A percentile compares a stretch with the other conserved stretches of the same genome.
Conservation (phyloP, 495 filamentous ascomycete genomes). For the Diplogelasinospora grovesii region DNA sequence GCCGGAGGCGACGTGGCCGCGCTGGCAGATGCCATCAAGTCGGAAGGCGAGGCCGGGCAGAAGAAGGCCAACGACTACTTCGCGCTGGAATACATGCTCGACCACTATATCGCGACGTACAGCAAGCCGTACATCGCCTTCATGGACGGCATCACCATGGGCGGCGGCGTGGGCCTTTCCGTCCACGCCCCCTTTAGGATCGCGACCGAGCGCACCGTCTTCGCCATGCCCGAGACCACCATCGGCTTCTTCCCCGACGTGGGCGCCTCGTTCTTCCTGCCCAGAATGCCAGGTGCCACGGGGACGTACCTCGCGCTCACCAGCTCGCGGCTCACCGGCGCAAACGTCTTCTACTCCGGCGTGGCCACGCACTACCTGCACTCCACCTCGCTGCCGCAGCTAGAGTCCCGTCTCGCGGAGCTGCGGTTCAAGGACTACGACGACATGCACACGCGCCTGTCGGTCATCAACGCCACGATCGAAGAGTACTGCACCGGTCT, state of each 20-base stretch:
- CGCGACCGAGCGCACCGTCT: constrained; percentile 88
- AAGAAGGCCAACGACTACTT: constrained; percentile 75
- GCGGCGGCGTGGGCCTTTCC: constrained; percentile 88
- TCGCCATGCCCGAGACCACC: constrained; percentile 96
- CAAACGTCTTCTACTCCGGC: constrained; percentile 75
- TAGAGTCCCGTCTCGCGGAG: constrained; percentile 82
- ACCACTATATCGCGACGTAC: constrained; percentile 95
- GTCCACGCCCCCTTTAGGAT: constrained; percentile 94
- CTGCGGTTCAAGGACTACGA: constrained; percentile 76
- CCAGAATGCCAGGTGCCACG: constrained; percentile 71
- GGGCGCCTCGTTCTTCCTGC: constrained; percentile 89
- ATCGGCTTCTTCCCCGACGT: constrained; percentile 99
- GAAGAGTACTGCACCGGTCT: constrained; percentile 84
- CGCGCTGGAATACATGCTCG: constrained; percentile 82
- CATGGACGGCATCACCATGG: constrained; percentile 98
- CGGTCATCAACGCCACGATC: constrained; percentile 76
- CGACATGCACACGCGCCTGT: constrained; percentile 50
- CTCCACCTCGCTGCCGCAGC: constrained; percentile 69
- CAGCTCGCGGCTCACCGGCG: constrained; percentile 69
- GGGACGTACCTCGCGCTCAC: constrained; percentile 92
- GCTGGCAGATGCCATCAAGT: constrained; percentile 66
- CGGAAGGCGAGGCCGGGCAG: constrained; percentile 59
- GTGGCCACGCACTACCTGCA: constrained; percentile 93
- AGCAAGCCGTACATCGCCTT: constrained; percentile 87
- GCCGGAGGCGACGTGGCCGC: constrained; percentile 84